These are phyloP conservation scores for Dendryphion nanum DNA, from an alignment of 2,329 filamentous ascomycete genomes.

Conservation along the genomic window DNA sequence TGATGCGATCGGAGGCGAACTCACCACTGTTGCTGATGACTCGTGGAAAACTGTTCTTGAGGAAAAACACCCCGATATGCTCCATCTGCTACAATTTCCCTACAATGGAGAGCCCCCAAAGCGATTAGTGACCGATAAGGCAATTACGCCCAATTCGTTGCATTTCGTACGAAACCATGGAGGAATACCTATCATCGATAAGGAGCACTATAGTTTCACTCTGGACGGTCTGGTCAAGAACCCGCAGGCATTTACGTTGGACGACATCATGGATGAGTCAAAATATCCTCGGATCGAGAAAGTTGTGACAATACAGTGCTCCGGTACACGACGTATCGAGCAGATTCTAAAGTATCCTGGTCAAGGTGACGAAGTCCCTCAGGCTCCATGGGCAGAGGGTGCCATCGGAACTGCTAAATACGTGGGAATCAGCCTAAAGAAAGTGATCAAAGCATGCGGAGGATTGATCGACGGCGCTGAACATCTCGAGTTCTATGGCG, in stretches of 20 bases:
- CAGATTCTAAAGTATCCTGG: slow-evolving; percentile 66
- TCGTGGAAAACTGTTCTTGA: slow-evolving; percentile 47
- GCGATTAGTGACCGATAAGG: slow-evolving; percentile 10
- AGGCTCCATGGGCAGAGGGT: slow-evolving; percentile 48
- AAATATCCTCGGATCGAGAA: slow-evolving; percentile 61
- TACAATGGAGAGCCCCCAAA: slow-evolving; percentile 49
- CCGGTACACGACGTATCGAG: slow-evolving; percentile 66
- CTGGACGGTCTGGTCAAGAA: slow-evolving; percentile 62
- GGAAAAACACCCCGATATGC: slow-evolving; percentile 38
- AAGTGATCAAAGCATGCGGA: slow-evolving; percentile 68
- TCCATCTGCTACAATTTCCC: slow-evolving; percentile 43
- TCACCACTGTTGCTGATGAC: slow-evolving; percentile 53
- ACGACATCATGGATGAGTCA: slow-evolving; percentile 60
- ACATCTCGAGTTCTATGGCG: slow-evolving; percentile 68
- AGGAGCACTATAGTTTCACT: slow-evolving; percentile 48
- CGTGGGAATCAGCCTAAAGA: slow-evolving; percentile 65
- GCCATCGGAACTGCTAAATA: slow-evolving; percentile 66
- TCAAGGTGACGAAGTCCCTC: slow-evolving; percentile 61
- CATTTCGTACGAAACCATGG: slow-evolving; percentile 73
- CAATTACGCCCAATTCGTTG: slow-evolving; percentile 61
- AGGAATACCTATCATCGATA: slow-evolving; percentile 65
- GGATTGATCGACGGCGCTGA: slow-evolving; percentile 56
- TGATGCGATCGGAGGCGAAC: slow-evolving; percentile 41
- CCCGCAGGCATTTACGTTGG: slow-evolving; percentile 56
- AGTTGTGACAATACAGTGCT: slow-evolving; percentile 64